Base-by-base conservation (phyloP, 1,284 basidiomycete genomes). In the Fomitopsis betulina region DNA sequence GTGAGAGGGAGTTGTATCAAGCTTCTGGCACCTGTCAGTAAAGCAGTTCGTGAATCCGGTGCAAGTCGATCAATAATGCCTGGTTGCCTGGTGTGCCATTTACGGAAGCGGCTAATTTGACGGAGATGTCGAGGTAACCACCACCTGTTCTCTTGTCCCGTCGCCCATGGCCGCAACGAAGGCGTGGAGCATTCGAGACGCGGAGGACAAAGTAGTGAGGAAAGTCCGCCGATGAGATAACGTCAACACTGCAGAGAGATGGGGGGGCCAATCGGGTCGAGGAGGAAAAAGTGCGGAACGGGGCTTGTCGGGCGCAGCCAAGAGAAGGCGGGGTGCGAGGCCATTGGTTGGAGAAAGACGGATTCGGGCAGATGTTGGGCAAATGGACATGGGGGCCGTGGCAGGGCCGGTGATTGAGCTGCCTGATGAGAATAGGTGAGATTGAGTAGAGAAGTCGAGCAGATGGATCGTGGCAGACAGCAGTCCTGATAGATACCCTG, bases 401-500 rank as follows among this genome's bases (percentile, higher is more conserved):
- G 57, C 59, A 66, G 58, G 43, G 49, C 56, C 56, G 56, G 53
- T 56, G 59, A 58, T 51, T 52, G 59, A 60, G 59, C 56, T 61
- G 57, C 54, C 13, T 61, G 59, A 54, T 63, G 59, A 53, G 58
- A 51, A 35, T 43, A 42, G 51, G 40, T 54, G 55, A 55, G 56
- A 53, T 62, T 61, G 63, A 52, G 57, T 58, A 58, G 54, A 58
- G 63, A 63, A 60, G 58, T 57, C 54, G 57, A 63, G 54, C 53
- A 67, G 69, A 67, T 68, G 63, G 58, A 66, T 70, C 67, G 69
- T 63, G 63, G 60, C 61, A 54, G 59, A 53, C 64, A 64, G 66
- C 67, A 67, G 67, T 32, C 60, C 54, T 70, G 68, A 70, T 70
- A 68, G 68, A 69, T 70, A 63, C 53, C 61, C 60, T 56, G 32